Base-by-base conservation (phyloP, 495 filamentous ascomycete species). In the Aspergillus saccharolyticus region DNA sequence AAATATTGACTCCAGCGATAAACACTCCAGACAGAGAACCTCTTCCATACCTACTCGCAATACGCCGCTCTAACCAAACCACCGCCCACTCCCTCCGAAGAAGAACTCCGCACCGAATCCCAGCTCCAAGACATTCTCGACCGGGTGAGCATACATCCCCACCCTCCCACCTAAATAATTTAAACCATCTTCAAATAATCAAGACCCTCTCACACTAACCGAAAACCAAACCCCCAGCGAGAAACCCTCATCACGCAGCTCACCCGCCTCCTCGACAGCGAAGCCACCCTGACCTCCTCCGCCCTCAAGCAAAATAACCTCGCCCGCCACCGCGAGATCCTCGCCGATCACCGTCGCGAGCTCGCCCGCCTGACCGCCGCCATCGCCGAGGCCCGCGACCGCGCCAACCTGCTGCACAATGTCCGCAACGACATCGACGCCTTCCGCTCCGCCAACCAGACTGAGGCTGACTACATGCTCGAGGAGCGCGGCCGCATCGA, bases 391-490 rank as follows among this genome's bases (percentile, higher is more conserved):
- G 81, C 88, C 55, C 89, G 94, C 62, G 83, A 91, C 69, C 89
- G 91, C 60, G 85, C 89, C 18, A 96, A 97, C 71, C 85, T 98
- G n/a, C 86, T 97, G 46, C 86, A 85, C 9, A 90, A 85, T 68
- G 91, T 98, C 39, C 88, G 91, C 61, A 87, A 89, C 59, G 94
- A 98, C 70, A 97, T 97, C 68, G 81, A 87, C 64, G 85, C 88
- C 42, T 97, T 96, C 79, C 89, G 86, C 30, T 83, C 86, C 20
- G 83, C 81, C 22, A 92, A 95, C 72, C 82, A 80, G 6, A 89
- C 85, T 42, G 94, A 97, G 73, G 89, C 89, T 18, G 93, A 97
- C 44, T 97, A 96, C 76, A 96, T 99, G 91, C 82, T 97, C 18
- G 89, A 89, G 63, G 94, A 99, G 82, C 82, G 94, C 24, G 71